Percentiles rank a stretch among this genome's conserved stretches.
These are phyloP conservation scores for Knufia fluminis DNA, from an alignment of 2,329 filamentous ascomycete genomes.

Conservation along the genomic window DNA sequence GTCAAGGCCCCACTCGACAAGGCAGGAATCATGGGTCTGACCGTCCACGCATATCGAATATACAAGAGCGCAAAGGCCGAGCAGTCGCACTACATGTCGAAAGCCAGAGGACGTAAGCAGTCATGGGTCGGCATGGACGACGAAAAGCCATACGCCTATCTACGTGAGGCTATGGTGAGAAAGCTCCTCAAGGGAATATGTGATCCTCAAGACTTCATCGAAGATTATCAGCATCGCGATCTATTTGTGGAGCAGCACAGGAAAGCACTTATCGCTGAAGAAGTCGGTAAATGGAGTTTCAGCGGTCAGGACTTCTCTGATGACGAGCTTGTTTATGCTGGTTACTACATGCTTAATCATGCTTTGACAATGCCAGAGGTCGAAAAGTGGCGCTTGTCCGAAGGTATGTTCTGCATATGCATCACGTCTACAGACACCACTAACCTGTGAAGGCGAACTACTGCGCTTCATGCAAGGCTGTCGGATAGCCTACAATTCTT, in stretches of 20 bases:
- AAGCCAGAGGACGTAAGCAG: slow-evolving; percentile 61
- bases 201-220: slow-evolving; percentile 55
- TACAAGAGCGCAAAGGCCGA: slow-evolving; percentile 68
- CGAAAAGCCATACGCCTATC: slow-evolving; percentile 76
- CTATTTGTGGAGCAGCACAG: slow-evolving; percentile 60
- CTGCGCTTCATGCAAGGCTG: slow-evolving; percentile 80
- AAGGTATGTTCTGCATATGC: slow-evolving; percentile 45
- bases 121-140: slow-evolving; percentile 88
- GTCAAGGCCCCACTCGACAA: slow-evolving; percentile 68
- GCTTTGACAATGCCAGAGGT: slow-evolving; percentile 73
- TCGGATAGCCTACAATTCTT: slow-evolving; percentile 88
- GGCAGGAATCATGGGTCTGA: slow-evolving; percentile 64
- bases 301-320: slow-evolving; percentile 82
- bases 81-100: slow-evolving; percentile 33
- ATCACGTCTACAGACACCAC: slow-evolving; percentile 26
- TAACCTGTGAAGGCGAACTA: slow-evolving; percentile 55
- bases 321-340: slow-evolving; percentile 78
- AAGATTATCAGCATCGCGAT: slow-evolving; percentile 53
- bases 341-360: slow-evolving; percentile 84
- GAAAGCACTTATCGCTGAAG: slow-evolving; percentile 55
- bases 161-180: slow-evolving; percentile 89
- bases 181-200: slow-evolving; percentile 84
- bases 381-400: slow-evolving; percentile 67
- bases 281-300: slow-evolving; percentile 75
- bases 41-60: slow-evolving; percentile 74